Percentiles rank a stretch among this genome's conserved stretches.
These are phyloP conservation scores for Rauvolfia tetraphylla DNA, from an alignment of 257 asterid genomes.

Conservation along the genomic window DNA sequence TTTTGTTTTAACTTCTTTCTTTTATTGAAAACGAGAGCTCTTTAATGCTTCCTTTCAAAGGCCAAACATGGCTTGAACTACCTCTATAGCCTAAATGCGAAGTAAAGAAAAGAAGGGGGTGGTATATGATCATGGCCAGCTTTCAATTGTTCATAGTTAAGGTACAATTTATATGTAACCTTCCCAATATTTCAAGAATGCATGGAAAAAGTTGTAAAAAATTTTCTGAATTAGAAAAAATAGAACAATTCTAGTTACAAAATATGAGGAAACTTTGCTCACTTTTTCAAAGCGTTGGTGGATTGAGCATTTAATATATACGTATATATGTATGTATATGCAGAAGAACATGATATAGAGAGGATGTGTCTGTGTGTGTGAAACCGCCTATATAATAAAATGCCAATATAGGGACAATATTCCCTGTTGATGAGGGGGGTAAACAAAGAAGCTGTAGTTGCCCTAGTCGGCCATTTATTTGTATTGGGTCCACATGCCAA, in stretches of 20 bases:
- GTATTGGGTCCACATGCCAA: constrained; percentile 39
- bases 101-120: background rate
- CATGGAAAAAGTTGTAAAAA: background rate
- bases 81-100: background rate
- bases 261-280: background rate
- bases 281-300: background rate
- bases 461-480: constrained; percentile 37
- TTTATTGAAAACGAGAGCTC: background rate
- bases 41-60: background rate
- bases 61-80: background rate
- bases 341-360: background rate
- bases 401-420: background rate
- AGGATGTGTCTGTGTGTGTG: background rate
- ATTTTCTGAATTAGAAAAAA: background rate
- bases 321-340: background rate
- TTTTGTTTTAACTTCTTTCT: background rate
- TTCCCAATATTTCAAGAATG: background rate
- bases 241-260: background rate
- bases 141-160: background rate
- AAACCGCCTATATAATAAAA: background rate
- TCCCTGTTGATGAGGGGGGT: background rate
- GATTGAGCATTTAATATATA: background rate
- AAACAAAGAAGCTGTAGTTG: background rate
- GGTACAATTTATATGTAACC: background rate
- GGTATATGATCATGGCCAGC: background rate